Evolutionary conservation across 148 eudicot species (phyloP).

Genomic region (Arctostaphylos glauca): DNA sequence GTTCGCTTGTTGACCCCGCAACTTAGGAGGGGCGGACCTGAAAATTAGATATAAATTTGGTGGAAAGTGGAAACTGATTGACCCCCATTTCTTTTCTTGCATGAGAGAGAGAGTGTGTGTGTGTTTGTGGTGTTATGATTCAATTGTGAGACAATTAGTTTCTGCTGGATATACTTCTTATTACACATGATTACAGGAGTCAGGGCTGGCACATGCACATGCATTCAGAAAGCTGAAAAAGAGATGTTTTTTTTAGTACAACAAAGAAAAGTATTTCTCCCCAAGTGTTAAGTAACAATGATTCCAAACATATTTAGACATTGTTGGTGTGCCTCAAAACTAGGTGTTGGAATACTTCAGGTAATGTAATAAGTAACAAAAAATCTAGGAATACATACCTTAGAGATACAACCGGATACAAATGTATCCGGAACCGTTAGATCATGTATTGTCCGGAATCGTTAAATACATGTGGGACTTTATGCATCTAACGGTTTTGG

Average conservation of each 20-base stretch:
- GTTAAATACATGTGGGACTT: too few relatives aligned
- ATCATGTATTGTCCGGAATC: too few relatives aligned
- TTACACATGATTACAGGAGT: neutral
- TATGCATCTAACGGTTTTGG: too few relatives aligned
- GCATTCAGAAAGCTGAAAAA: neutral
- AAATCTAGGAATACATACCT: too few relatives aligned
- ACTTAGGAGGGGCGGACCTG: slow-evolving; percentile 10
- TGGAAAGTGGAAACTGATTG: neutral
- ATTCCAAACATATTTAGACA: too few relatives aligned
- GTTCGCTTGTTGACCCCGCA: slow-evolving; percentile 35
- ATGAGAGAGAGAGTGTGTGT: neutral
- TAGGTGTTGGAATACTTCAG: too few relatives aligned
- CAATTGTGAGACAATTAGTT: neutral
- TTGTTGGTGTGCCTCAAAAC: too few relatives aligned
- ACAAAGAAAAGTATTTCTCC: neutral
- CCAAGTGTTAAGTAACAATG: neutral
- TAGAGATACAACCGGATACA: too few relatives aligned
- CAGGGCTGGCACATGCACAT: neutral
- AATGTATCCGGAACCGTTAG: too few relatives aligned
- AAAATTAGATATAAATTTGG: neutral
- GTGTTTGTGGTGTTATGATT: slow-evolving; percentile 1
- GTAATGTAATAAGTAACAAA: too few relatives aligned
- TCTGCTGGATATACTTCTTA: neutral
- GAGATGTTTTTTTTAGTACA: neutral
- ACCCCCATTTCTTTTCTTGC: neutral